Percentiles rank a stretch among this genome's conserved stretches.
These are phyloP conservation scores for Aureobasidium leucospermi DNA, from an alignment of 2,329 filamentous ascomycete genomes.

Conservation along the genomic window DNA sequence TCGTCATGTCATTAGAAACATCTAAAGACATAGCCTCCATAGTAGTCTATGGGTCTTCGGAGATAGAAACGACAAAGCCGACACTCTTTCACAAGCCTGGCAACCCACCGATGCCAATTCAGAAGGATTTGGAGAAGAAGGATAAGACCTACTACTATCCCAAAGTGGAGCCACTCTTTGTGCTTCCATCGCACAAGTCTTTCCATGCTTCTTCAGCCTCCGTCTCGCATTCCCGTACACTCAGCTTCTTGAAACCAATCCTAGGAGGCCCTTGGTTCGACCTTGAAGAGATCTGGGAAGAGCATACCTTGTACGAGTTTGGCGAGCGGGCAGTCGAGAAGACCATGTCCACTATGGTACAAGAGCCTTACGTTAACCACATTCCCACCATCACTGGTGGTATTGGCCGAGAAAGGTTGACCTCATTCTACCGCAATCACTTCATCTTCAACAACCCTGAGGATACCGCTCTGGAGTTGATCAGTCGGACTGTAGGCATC, in stretches of 20 bases:
- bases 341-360: conserved; percentile 25
- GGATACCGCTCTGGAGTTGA: conserved; percentile 45
- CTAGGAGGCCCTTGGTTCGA: conserved; percentile 57
- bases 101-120: conserved; percentile 16
- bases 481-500: conserved; percentile 50
- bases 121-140: conserved; percentile 18
- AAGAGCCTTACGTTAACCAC: conserved; percentile 29
- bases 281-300: conserved; percentile 31
- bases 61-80: conserved; percentile 17
- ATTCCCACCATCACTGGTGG: conserved; percentile 40
- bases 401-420: conserved; percentile 35
- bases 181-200: conserved; percentile 42
- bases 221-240: conserved; percentile 58
- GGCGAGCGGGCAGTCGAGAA: conserved; percentile 21
- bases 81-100: conserved; percentile 23
- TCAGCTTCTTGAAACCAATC: conserved; percentile 57
- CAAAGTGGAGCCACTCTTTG: conserved; percentile 39
- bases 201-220: conserved; percentile 50
- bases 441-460: conserved; percentile 50
- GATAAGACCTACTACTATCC: conserved; percentile 40
- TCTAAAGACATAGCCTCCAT: conserved; percentile 22
- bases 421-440: conserved; percentile 49
- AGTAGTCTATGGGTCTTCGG: conserved; percentile 16
- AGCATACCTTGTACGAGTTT: conserved; percentile 48
- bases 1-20: conserved; percentile 17